Conservation (phyloP, 495 filamentous ascomycete genomes). For the Aeminium ludgeri region DNA sequence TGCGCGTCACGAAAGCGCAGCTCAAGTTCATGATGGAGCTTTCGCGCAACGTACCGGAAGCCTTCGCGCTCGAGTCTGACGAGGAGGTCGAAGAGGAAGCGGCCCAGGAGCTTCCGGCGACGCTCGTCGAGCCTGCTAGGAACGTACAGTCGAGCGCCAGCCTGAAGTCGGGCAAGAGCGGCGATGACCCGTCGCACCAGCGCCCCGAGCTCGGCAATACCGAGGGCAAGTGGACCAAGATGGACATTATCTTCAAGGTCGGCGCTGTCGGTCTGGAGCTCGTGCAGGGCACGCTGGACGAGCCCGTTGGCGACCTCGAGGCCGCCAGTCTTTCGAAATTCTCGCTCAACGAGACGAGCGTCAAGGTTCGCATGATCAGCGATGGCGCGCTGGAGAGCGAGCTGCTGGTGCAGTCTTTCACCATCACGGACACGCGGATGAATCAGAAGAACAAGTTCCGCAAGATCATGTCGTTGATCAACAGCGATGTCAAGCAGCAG, state of each 20-base stretch:
- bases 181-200: constrained; percentile 34
- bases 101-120: constrained; percentile 44
- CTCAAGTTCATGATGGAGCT: constrained; percentile 75
- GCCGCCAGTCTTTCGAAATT: constrained; percentile 79
- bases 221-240: constrained; percentile 69
- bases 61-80: constrained; percentile 62
- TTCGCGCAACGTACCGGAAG: constrained; percentile 66
- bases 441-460: constrained; percentile 85
- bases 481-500: constrained; percentile 78
- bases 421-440: constrained; percentile 75
- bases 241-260: constrained; percentile 84
- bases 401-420: constrained; percentile 83
- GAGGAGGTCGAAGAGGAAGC: constrained; percentile 47
- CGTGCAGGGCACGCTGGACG: constrained; percentile 54
- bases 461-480: constrained; percentile 94
- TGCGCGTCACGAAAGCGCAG: constrained; percentile 77
- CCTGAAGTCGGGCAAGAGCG: constrained; percentile 13
- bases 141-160: constrained; percentile 16
- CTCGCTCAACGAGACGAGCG: constrained; percentile 74
- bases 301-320: constrained; percentile 61
- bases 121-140: constrained; percentile 35
- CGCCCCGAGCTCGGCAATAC: constrained; percentile 46
- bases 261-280: constrained; percentile 76
- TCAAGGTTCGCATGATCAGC: constrained; percentile 89
- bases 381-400: constrained; percentile 88